Conservation (phyloP, 768 basidiomycete species). For the Leccinum rimulosum region DNA sequence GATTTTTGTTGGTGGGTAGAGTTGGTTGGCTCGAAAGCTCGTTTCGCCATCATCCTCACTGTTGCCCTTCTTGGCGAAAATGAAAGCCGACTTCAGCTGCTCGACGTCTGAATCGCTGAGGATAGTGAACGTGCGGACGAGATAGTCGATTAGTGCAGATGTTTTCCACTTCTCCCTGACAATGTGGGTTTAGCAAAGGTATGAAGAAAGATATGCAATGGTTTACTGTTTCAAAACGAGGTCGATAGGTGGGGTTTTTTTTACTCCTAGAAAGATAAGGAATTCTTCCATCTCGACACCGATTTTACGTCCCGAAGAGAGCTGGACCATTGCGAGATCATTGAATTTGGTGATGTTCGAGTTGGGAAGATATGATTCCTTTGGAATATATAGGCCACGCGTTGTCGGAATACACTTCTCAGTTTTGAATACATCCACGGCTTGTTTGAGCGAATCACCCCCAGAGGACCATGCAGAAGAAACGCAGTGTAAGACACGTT, state of each 20-base stretch:
- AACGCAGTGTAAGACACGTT: slow-evolving; percentile 63
- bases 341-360: background rate
- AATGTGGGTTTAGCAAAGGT: background rate
- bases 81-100: background rate
- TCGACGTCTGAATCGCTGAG: background rate
- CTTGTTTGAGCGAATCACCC: background rate
- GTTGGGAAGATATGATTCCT: background rate
- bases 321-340: background rate
- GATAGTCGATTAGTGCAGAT: background rate
- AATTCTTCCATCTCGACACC: background rate
- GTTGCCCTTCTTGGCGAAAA: slow-evolving; percentile 46
- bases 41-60: slow-evolving; percentile 24
- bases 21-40: slow-evolving; percentile 58
- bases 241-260: background rate
- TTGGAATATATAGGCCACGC: background rate
- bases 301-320: background rate
- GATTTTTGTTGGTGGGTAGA: slow-evolving; percentile 78
- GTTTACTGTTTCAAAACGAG: background rate
- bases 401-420: background rate
- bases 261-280: background rate
- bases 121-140: background rate
- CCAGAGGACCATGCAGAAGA: slow-evolving; percentile 38
- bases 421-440: background rate
- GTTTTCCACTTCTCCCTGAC: background rate
- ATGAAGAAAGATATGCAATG: background rate